Conservation (phyloP, 345 rosid species). For the Excoecaria cochinchinensis region DNA sequence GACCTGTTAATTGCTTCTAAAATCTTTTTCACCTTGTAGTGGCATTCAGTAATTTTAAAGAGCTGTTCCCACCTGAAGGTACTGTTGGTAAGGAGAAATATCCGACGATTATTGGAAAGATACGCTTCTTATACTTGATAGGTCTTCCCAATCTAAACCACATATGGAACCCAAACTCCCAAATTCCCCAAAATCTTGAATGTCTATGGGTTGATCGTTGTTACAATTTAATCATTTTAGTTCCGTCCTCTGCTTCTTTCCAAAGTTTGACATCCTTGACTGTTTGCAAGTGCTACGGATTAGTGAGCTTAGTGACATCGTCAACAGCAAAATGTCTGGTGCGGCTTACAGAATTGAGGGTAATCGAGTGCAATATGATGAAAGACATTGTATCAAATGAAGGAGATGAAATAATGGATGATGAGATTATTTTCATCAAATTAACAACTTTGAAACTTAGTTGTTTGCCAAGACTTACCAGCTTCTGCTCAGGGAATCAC, state of each 20-base stretch:
- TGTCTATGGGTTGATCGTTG: not conserved
- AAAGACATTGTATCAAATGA: conserved; percentile 4
- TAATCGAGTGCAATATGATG: conserved; percentile 14
- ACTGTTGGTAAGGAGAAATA: not conserved
- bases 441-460: not conserved
- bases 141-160: not conserved
- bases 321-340: conserved; percentile 7
- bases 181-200: conserved; percentile 14
- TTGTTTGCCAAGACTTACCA: conserved; percentile 1
- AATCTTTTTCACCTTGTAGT: not conserved
- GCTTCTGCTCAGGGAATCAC: not conserved
- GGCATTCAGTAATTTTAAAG: not conserved
- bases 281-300: not conserved
- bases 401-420: not conserved
- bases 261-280: conserved; percentile 4
- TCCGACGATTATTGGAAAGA: not conserved
- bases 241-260: not conserved
- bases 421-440: not conserved
- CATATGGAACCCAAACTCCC: conserved; percentile 1
- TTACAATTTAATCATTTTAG: conserved; percentile 2
- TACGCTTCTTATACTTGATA: not conserved
- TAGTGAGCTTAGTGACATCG: not conserved
- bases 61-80: conserved; percentile 4
- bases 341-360: not conserved
- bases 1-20: too few species aligned